Base-by-base conservation (phyloP, 805 yeast genomes). In the Yamadazyma sp. region DNA sequence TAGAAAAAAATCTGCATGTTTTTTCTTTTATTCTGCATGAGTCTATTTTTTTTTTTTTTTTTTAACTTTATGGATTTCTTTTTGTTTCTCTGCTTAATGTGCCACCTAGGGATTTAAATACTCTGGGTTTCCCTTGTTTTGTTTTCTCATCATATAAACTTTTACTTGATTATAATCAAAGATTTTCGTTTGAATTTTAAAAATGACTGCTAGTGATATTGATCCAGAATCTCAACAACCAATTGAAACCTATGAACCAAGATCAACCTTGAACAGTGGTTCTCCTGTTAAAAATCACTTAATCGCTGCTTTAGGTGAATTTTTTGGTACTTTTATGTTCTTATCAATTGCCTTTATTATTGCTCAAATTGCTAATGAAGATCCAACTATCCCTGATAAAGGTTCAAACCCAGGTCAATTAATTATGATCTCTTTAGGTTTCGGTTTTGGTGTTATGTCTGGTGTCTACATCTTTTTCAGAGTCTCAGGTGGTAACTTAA, bases 401-500 rank as follows among this genome's bases (percentile, higher is more conserved):
- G 80, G 77, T 20, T 70, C 82, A 27, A 70, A 75, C 52, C 87
- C 91, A 23, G 70, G 75, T 33, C 81, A 79, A 59, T 58, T 84
- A 45, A 73, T 84, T 44, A 81, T 86, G 87, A 86, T 86, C 53
- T 66, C 95, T 10, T 72, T 82, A 32, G 95, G 95, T 52, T 86
- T 86, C 64, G 96, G 95, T 46, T 82, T 84, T 53, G 81, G 87
- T 49, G 87, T 86, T 36, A 75, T 82, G 78, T 80, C 82, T 46
- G 77, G 75, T 49, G 85, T 83, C 32, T 76, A 78, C 50, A 61
- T 78, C 50, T 77, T 82, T 51, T 80, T 71, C 66, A 75, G 86
- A 58, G 76, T 86, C 42, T 82, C 93, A 25, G 95, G 95, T 53
- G 95, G 93, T 68, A 85, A 84, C 66, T 74, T 86, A 57, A 86